These are phyloP conservation scores for Pichia norvegensis DNA, from an alignment of 1,139 yeast genomes.

Conservation along the genomic window DNA sequence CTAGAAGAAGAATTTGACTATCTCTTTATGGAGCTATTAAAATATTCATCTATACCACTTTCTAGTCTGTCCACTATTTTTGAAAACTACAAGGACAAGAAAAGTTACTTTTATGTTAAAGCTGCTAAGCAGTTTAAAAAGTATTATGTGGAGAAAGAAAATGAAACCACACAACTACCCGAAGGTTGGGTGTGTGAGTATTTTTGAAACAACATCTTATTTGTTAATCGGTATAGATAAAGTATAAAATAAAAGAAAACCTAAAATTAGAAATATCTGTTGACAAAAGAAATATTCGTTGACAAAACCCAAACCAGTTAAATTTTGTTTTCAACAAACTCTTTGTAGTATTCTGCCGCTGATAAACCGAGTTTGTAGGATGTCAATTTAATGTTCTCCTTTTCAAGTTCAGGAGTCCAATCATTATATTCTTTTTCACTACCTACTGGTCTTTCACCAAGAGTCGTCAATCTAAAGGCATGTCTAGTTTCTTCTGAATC, in stretches of 20 bases:
- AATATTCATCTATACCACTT: constrained; percentile 9
- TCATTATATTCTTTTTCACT: constrained; percentile 23
- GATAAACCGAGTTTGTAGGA: constrained; percentile 10
- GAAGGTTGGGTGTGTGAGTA: constrained; percentile 14
- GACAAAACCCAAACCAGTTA: not conserved
- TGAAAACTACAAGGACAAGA: constrained; percentile 4
- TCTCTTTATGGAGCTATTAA: constrained; percentile 23
- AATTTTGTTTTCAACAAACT: not conserved
- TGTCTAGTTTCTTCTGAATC: constrained; percentile 48
- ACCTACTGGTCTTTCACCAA: constrained; percentile 39
- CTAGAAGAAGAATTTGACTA: constrained; percentile 24
- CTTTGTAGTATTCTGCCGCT: constrained; percentile 7
- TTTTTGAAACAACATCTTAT: constrained; percentile 4
- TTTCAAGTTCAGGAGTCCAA: constrained; percentile 24
- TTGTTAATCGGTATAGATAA: too few relatives aligned
- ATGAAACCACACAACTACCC: not conserved
- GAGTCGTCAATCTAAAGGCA: constrained; percentile 60
- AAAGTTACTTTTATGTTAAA: constrained; percentile 9
- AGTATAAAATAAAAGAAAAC: not conserved
- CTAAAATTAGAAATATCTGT: not conserved
- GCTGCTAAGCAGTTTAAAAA: constrained; percentile 10
- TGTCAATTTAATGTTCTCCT: constrained; percentile 11
- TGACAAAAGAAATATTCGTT: not conserved
- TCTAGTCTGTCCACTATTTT: constrained; percentile 10
- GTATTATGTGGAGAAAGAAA: constrained; percentile 6